Conservation (phyloP, 495 filamentous ascomycete species). For the Podospora tetraspora region DNA sequence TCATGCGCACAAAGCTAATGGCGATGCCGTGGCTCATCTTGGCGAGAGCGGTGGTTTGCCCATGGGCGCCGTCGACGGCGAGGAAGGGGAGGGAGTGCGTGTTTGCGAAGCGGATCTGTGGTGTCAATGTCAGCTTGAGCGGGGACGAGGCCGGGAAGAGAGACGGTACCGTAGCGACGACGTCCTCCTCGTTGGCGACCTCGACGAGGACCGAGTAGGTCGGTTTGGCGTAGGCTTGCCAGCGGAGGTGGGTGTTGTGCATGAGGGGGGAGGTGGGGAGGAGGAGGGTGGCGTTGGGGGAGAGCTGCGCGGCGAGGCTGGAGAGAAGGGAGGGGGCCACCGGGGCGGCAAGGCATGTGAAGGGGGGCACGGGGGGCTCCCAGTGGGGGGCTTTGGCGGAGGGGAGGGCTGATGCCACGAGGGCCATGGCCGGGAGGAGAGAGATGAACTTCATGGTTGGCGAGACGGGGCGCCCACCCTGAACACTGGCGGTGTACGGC, state of each 20-base stretch:
- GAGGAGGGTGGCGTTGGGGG: background rate
- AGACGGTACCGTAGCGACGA: background rate
- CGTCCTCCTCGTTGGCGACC: background rate
- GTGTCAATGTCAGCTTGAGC: too few species aligned
- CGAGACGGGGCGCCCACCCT: too few species aligned
- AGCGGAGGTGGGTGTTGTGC: background rate
- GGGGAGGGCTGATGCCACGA: background rate
- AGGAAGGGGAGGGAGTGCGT: background rate
- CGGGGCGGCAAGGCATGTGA: background rate
- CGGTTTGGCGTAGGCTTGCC: background rate
- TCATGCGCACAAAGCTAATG: background rate
- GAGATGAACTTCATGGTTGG: background rate
- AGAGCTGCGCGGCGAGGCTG: background rate
- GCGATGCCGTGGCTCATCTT: background rate
- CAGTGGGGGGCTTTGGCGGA: too few species aligned
- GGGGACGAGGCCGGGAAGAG: too few species aligned
- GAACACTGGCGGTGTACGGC: too few species aligned
- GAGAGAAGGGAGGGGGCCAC: background rate
- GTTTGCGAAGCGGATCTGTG: conserved; percentile 1
- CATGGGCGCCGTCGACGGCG: background rate
- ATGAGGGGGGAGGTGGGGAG: background rate
- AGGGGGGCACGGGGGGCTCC: background rate
- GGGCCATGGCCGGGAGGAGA: background rate
- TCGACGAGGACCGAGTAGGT: background rate
- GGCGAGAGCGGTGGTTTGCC: background rate